A percentile compares a stretch with the other conserved stretches of the same genome.
These are phyloP conservation scores for Aspergillus brunneoviolaceus DNA, from an alignment of 2,329 filamentous ascomycete species.

Conservation along the genomic window DNA sequence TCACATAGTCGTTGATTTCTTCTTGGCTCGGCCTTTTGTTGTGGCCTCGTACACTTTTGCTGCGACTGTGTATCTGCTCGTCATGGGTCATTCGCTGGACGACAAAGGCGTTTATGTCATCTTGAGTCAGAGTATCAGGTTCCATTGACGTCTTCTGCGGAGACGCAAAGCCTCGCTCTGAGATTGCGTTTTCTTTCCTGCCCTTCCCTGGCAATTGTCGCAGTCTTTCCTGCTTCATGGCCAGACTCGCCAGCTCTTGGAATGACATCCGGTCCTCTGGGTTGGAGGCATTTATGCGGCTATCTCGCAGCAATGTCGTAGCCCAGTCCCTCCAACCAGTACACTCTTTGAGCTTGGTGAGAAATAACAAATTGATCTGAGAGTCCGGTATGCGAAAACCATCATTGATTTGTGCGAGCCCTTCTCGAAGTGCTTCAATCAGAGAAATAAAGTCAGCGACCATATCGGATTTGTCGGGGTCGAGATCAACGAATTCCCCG, in stretches of 20 bases:
- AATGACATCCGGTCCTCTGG: slow-evolving; percentile 23
- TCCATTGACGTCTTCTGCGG: not conserved
- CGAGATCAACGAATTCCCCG: slow-evolving; percentile 29
- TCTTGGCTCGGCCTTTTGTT: slow-evolving; percentile 29
- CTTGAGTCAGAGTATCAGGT: slow-evolving; percentile 20
- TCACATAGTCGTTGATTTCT: slow-evolving; percentile 31
- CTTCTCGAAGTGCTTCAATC: slow-evolving; percentile 30
- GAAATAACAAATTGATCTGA: slow-evolving; percentile 27
- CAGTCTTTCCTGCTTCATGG: slow-evolving; percentile 21
- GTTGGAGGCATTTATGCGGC: slow-evolving; percentile 22
- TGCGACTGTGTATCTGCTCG: slow-evolving; percentile 4
- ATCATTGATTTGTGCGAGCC: slow-evolving; percentile 27
- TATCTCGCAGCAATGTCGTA: slow-evolving; percentile 24
- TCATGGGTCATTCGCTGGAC: slow-evolving; percentile 25
- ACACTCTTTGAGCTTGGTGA: slow-evolving; percentile 27
- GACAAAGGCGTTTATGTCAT: slow-evolving; percentile 30
- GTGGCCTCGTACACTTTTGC: slow-evolving; percentile 15
- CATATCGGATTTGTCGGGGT: slow-evolving; percentile 24
- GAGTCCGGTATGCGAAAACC: slow-evolving; percentile 25
- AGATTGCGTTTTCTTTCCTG: not conserved
- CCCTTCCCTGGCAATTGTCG: slow-evolving; percentile 4
- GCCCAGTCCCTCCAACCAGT: slow-evolving; percentile 30
- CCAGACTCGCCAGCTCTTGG: slow-evolving; percentile 22
- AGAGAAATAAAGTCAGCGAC: slow-evolving; percentile 29
- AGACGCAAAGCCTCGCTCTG: slow-evolving; percentile 1